Evolutionary conservation across 768 basidiomycete genomes (phyloP).

Genomic region (Leccinum disarticulatum): DNA sequence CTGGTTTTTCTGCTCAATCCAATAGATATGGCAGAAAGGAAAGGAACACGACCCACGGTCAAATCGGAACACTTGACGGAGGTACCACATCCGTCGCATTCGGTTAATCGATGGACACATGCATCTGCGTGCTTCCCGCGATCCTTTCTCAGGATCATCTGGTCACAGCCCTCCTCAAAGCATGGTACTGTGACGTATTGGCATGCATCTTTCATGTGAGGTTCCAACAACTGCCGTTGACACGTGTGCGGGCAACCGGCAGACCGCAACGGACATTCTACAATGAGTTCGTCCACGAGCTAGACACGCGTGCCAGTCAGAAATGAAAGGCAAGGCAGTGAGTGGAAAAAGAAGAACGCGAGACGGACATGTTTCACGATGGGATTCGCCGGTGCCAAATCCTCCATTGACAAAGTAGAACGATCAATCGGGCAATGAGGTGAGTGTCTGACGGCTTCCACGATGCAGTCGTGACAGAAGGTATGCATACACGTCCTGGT

Average conservation of each 20-base stretch:
- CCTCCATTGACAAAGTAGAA: constrained; percentile 55
- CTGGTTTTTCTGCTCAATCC: constrained; percentile 26
- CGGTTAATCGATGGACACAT: constrained; percentile 37
- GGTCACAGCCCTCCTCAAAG: constrained; percentile 45
- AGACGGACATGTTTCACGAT: constrained; percentile 59
- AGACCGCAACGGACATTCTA: constrained; percentile 62
- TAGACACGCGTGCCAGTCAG: constrained; percentile 30
- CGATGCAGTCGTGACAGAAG: constrained; percentile 82
- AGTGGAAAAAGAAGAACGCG: constrained; percentile 7
- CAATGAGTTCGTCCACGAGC: constrained; percentile 82
- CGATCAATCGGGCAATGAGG: constrained; percentile 85
- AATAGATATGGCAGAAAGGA: not conserved
- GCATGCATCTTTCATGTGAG: constrained; percentile 65
- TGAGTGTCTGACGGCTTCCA: constrained; percentile 63
- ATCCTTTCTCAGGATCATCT: constrained; percentile 47
- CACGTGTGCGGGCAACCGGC: constrained; percentile 63
- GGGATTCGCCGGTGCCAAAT: constrained; percentile 66
- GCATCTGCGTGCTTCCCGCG: constrained; percentile 40
- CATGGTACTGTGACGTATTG: constrained; percentile 55
- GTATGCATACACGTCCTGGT: constrained; percentile 79
- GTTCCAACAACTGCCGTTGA: constrained; percentile 63
- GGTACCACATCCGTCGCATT: constrained; percentile 41
- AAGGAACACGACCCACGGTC: constrained; percentile 33
- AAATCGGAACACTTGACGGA: constrained; percentile 36
- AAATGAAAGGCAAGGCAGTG: not conserved